Evolutionary conservation across 1,284 basidiomycete species (phyloP).

Genomic region (Tetrapyrgos nigripes): DNA sequence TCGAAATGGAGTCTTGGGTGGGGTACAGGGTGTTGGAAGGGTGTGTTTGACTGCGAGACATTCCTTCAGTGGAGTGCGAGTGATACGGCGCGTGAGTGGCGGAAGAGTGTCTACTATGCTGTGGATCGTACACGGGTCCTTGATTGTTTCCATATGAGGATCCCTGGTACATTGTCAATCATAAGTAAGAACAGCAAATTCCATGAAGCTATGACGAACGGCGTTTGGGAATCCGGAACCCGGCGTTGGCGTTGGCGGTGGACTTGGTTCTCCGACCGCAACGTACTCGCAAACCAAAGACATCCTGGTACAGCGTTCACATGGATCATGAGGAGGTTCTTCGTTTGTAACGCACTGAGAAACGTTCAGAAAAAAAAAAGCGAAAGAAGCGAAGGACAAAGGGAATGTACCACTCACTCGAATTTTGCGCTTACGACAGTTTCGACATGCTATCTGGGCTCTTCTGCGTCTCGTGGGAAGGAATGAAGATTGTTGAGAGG

Average conservation of each 20-base stretch:
- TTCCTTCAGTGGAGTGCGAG: slow-evolving; percentile 3
- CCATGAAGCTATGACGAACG: neutral
- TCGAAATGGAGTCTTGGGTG: neutral
- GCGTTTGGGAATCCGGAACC: neutral
- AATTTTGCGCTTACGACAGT: slow-evolving; percentile 59
- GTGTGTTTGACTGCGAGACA: neutral
- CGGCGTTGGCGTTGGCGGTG: slow-evolving; percentile 15
- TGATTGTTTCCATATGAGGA: neutral
- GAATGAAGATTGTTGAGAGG: slow-evolving; percentile 4
- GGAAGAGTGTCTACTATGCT: neutral
- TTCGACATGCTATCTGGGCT: slow-evolving; percentile 56
- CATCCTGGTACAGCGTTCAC: slow-evolving; percentile 30
- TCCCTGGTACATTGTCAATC: neutral
- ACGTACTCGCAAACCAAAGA: slow-evolving; percentile 29
- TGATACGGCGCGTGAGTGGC: slow-evolving; percentile 1
- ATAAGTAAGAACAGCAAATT: neutral
- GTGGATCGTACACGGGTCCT: neutral
- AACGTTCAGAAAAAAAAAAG: slow-evolving; percentile 5
- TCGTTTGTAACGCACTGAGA: slow-evolving; percentile 33
- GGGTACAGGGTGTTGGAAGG: neutral
- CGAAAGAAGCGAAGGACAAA: too few species aligned
- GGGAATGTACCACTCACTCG: slow-evolving; percentile 41
- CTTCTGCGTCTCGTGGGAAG: slow-evolving; percentile 39
- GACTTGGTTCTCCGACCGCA: slow-evolving; percentile 22
- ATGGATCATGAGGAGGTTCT: slow-evolving; percentile 22